Conservation (phyloP, 2,329 filamentous ascomycete species). For the Aspergillus novoparasiticus region DNA sequence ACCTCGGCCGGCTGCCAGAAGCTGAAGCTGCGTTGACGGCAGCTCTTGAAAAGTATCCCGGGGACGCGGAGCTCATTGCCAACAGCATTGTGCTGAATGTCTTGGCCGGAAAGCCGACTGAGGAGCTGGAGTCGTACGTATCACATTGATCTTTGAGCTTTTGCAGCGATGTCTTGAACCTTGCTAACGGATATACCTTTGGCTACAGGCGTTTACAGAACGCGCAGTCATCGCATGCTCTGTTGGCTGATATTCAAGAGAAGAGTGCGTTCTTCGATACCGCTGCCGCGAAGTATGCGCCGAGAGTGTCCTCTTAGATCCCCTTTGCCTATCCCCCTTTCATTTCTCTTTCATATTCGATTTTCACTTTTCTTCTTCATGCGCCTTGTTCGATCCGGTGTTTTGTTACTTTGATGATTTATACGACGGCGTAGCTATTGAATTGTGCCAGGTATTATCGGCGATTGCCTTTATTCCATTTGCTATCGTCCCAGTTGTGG, state of each 20-base stretch:
- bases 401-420: constrained; percentile 23
- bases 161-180: not conserved
- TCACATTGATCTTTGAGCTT: not conserved
- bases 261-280: constrained; percentile 88
- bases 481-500: constrained; percentile 4
- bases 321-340: constrained; percentile 9
- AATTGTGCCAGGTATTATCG: constrained; percentile 17
- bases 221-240: constrained; percentile 66
- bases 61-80: constrained; percentile 74
- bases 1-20: constrained; percentile 85
- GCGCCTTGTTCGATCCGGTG: constrained; percentile 10
- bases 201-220: constrained; percentile 45
- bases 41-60: constrained; percentile 72
- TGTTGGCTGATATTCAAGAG: constrained; percentile 74
- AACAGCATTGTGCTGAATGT: constrained; percentile 80
- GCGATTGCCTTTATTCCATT: constrained; percentile 9
- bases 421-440: constrained; percentile 23
- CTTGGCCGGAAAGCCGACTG: constrained; percentile 71
- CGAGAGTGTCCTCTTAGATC: constrained; percentile 64
- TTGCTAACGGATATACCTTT: constrained; percentile 21
- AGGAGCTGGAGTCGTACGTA: constrained; percentile 65
- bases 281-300: constrained; percentile 81
- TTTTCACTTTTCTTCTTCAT: constrained; percentile 9
- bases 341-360: not conserved
- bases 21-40: constrained; percentile 83